Evolutionary conservation across 768 basidiomycete species (phyloP).

Genomic region (Steccherinum ochraceum): DNA sequence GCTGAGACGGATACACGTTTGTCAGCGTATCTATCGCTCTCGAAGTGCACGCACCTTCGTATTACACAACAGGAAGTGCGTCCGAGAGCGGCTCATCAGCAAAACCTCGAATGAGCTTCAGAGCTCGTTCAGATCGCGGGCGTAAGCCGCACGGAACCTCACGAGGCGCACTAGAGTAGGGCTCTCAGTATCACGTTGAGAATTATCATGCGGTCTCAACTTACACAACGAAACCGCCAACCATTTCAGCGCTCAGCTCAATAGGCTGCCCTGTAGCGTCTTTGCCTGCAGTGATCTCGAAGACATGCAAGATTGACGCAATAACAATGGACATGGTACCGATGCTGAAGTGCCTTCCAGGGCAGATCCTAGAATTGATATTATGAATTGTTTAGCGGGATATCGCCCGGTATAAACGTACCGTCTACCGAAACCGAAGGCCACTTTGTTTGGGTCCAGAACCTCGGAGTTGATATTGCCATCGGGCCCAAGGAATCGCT

Average conservation of each 20-base stretch:
- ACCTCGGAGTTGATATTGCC: not conserved
- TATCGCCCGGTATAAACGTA: not conserved
- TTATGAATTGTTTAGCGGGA: not conserved
- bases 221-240: not conserved
- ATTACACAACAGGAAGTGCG: no score
- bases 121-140: not conserved
- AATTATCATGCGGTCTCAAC: not conserved
- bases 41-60: no score
- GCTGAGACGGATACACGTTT: no score
- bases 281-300: not conserved
- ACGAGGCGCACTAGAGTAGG: not conserved
- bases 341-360: not conserved
- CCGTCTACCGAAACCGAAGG: conserved; percentile 5
- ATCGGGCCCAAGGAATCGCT: conserved; percentile 34
- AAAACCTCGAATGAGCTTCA: not conserved
- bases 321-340: not conserved
- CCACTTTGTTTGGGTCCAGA: not conserved
- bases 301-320: not conserved
- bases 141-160: not conserved
- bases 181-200: not conserved
- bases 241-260: not conserved
- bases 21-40: no score
- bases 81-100: no score
- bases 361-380: not conserved
- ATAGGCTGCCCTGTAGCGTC: not conserved